Evolutionary conservation across 305 asterid species (phyloP).

Genomic region (Ilex paraguariensis): DNA sequence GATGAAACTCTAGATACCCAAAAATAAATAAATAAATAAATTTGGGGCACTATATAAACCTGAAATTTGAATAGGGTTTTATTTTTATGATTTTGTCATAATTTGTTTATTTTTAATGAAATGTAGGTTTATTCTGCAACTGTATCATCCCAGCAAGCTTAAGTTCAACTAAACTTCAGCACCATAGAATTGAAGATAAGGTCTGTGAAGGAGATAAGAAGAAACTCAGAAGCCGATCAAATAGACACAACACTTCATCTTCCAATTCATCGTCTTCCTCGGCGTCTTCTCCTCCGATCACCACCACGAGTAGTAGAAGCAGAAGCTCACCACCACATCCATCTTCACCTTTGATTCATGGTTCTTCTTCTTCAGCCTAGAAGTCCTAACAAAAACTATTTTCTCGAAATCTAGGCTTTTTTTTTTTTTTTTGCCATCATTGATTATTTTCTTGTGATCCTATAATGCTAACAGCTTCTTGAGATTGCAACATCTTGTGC

Average conservation of each 20-base stretch:
- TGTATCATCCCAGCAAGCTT: constrained; percentile 55
- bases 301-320: neutral
- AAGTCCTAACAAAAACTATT: constrained; percentile 11
- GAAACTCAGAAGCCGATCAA: constrained; percentile 34
- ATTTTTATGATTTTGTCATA: too few relatives aligned
- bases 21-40: too few relatives aligned
- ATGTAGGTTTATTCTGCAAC: constrained; percentile 22
- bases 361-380: constrained; percentile 24
- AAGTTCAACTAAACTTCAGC: constrained; percentile 44
- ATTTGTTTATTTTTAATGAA: neutral
- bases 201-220: constrained; percentile 21
- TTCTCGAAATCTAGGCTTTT: constrained; percentile 15
- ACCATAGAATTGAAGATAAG: constrained; percentile 37
- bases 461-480: constrained; percentile 23
- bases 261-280: constrained; percentile 19
- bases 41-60: too few relatives aligned
- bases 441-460: neutral
- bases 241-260: constrained; percentile 10
- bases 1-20: too few relatives aligned
- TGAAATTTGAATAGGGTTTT: too few relatives aligned
- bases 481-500: neutral
- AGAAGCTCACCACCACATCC: constrained; percentile 25
- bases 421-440: constrained; percentile 3
- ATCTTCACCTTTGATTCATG: constrained; percentile 28
- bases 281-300: too few relatives aligned